Evolutionary conservation across 345 rosid species (phyloP).

Genomic region (Combretum micranthum): DNA sequence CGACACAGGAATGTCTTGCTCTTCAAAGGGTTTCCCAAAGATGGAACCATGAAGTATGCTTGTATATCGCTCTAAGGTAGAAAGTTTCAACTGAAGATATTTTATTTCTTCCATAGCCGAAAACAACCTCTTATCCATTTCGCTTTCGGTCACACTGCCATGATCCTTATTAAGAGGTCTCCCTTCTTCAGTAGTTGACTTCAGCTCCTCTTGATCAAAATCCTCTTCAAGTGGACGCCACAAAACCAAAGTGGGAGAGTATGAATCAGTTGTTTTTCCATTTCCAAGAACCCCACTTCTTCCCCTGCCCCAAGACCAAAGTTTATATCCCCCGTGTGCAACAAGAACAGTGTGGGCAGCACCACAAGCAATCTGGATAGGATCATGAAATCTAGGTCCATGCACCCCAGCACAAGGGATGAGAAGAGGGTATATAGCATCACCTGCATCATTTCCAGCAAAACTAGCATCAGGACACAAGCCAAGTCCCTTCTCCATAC

Average conservation of each 20-base stretch:
- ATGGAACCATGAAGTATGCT: conserved; percentile 78
- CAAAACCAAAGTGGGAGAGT: conserved; percentile 37
- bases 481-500: conserved; percentile 89
- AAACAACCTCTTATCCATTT: conserved; percentile 37
- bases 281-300: conserved; percentile 85
- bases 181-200: conserved; percentile 5
- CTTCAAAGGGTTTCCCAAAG: conserved; percentile 67
- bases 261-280: conserved; percentile 40
- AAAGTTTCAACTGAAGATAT: conserved; percentile 53
- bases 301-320: conserved; percentile 97
- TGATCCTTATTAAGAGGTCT: conserved; percentile 20
- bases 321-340: conserved; percentile 57
- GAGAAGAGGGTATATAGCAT: conserved; percentile 51
- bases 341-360: conserved; percentile 88
- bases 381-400: conserved; percentile 46
- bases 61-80: conserved; percentile 62
- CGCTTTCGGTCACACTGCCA: conserved; percentile 10
- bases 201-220: conserved; percentile 26
- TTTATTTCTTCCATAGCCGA: conserved; percentile 60
- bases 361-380: conserved; percentile 69
- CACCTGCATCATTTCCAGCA: conserved; percentile 58
- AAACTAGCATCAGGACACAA: conserved; percentile 76
- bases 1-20: conserved; percentile 56
- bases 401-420: conserved; percentile 21
- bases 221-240: conserved; percentile 56